A percentile compares a stretch with the other conserved stretches of the same genome.
phyloP scores from a whole-genome alignment of 495 filamentous ascomycete species.

The Beverwykella pulmonaria region DNA sequence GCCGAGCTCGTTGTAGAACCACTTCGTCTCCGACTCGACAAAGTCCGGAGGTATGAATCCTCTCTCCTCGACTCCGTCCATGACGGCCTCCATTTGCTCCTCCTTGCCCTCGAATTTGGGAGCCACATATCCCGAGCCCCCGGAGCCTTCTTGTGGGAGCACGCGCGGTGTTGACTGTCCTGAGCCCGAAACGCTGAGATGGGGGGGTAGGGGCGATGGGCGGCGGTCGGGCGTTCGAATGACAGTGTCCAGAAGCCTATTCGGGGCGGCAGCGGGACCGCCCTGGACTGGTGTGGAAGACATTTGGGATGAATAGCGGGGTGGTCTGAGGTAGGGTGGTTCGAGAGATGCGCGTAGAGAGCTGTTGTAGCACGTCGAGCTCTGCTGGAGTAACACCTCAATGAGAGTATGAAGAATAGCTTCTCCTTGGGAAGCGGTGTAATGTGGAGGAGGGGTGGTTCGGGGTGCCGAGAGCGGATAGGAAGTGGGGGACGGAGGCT shows the following conservation, averaged over 20 bases:
- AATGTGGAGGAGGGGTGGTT: neutral
- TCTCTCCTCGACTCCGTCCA: constrained; percentile 73
- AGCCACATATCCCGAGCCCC: constrained; percentile 81
- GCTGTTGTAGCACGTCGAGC: neutral
- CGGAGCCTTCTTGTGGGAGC: constrained; percentile 81
- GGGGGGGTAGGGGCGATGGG: constrained; percentile 90
- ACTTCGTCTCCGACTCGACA: constrained; percentile 79
- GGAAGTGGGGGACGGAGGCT: neutral
- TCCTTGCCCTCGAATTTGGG: constrained; percentile 93
- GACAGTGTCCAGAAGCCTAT: constrained; percentile 66
- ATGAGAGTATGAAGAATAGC: neutral
- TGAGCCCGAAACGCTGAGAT: constrained; percentile 73
- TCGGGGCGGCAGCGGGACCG: constrained; percentile 51
- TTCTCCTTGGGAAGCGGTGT: neutral
- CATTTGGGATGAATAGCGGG: constrained; percentile 16
- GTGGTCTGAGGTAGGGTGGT: neutral
- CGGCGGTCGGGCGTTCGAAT: constrained; percentile 61
- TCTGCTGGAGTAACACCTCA: neutral
- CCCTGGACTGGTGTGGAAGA: constrained; percentile 35
- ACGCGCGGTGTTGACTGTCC: constrained; percentile 58
- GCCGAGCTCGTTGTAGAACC: constrained; percentile 97
- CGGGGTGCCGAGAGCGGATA: neutral
- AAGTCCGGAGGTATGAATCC: constrained; percentile 86
- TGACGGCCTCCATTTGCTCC: constrained; percentile 88
- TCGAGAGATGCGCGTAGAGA: neutral